Conservation (phyloP, 2,329 filamentous ascomycete genomes). For the Nemania sp. region DNA sequence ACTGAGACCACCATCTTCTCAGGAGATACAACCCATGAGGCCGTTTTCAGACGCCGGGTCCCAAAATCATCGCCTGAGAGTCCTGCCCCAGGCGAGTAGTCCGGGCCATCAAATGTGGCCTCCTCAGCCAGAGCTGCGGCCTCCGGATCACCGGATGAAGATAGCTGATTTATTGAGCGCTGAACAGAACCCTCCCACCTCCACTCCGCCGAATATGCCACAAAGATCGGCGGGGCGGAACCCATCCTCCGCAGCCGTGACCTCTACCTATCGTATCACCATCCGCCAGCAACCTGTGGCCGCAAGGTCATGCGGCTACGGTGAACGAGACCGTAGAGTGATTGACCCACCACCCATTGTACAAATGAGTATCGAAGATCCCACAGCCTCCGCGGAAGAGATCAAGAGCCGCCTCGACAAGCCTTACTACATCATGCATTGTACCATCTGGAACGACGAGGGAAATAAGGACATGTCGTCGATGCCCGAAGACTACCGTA, state of each 20-base stretch:
- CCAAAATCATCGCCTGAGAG: constrained; percentile 24
- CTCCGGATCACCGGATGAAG: constrained; percentile 37
- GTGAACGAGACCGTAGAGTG: constrained; percentile 77
- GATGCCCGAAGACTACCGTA: constrained; percentile 71
- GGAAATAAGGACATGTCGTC: constrained; percentile 69
- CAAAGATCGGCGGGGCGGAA: constrained; percentile 31
- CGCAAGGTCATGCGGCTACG: constrained; percentile 80
- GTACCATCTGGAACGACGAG: constrained; percentile 72
- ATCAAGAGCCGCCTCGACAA: constrained; percentile 55
- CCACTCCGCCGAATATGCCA: constrained; percentile 29
- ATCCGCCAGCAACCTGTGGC: constrained; percentile 79
- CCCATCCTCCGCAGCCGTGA: constrained; percentile 18
- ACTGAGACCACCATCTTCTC: constrained; percentile 22
- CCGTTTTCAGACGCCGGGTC: constrained; percentile 24
- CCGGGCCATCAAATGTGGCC: constrained; percentile 30
- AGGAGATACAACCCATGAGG: constrained; percentile 28
- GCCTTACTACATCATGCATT: constrained; percentile 73
- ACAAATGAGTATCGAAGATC: constrained; percentile 68
- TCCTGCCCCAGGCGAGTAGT: constrained; percentile 25
- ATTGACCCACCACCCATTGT: constrained; percentile 85
- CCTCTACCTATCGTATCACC: constrained; percentile 50
- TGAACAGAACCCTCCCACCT: constrained; percentile 29
- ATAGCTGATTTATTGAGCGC: constrained; percentile 39
- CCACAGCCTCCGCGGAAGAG: constrained; percentile 58
- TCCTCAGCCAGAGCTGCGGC: constrained; percentile 31